phyloP scores from a whole-genome alignment of 345 rosid genomes.

The Psidium guajava region DNA sequence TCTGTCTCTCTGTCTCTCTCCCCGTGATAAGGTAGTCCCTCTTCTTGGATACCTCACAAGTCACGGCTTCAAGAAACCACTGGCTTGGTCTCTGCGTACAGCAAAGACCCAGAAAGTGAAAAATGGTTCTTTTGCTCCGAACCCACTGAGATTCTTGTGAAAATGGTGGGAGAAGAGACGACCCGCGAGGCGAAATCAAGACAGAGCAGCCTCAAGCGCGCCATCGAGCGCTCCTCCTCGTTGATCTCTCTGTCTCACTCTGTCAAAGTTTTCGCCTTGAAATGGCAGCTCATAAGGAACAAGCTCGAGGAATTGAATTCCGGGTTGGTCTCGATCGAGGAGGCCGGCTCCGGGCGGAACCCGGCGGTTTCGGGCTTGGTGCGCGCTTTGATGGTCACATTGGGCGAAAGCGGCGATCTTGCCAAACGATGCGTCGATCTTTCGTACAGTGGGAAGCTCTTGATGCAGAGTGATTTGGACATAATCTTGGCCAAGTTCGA shows the following conservation, averaged over 20 bases:
- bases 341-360: constrained; percentile 40
- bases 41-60: background rate
- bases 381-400: constrained; percentile 28
- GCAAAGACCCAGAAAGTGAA: background rate
- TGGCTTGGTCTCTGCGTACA: background rate
- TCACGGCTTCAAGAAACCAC: background rate
- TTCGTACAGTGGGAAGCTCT: constrained; percentile 75
- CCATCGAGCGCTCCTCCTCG: background rate
- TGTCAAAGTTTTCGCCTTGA: constrained; percentile 52
- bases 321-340: constrained; percentile 35
- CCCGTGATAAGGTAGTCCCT: background rate
- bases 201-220: background rate
- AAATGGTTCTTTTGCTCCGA: background rate
- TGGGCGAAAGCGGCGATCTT: constrained; percentile 46
- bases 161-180: background rate
- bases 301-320: constrained; percentile 69
- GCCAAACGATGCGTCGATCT: constrained; percentile 66
- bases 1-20: background rate
- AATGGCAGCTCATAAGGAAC: constrained; percentile 71
- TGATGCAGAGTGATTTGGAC: constrained; percentile 96
- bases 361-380: constrained; percentile 33
- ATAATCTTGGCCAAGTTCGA: constrained; percentile 49
- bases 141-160: background rate
- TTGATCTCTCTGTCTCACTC: constrained; percentile 18
- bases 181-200: background rate